A percentile compares a stretch with the other conserved stretches of the same genome.
phyloP scores from a whole-genome alignment of 768 basidiomycete genomes.

The Stropharia rugosoannulata region DNA sequence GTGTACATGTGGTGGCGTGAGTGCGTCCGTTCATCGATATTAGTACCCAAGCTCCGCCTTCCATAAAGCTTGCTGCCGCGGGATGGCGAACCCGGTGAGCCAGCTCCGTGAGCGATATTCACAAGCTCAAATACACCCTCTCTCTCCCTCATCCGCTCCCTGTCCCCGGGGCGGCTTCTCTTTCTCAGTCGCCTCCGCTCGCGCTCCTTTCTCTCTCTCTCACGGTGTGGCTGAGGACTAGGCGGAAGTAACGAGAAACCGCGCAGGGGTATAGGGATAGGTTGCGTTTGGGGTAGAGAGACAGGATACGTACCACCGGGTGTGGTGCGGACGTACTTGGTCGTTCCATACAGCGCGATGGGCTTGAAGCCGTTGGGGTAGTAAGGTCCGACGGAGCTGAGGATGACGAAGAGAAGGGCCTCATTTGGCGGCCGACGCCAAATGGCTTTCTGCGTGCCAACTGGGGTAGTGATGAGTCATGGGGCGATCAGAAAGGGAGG shows the following conservation, averaged over 20 bases:
- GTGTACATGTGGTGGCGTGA: neutral
- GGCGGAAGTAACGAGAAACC: constrained; percentile 52
- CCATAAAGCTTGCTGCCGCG: neutral
- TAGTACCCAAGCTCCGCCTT: neutral
- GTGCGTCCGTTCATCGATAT: neutral
- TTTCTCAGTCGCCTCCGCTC: constrained; percentile 68
- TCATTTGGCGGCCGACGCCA: constrained; percentile 73
- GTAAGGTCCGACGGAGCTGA: constrained; percentile 83
- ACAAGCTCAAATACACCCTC: constrained; percentile 9
- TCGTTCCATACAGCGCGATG: constrained; percentile 83
- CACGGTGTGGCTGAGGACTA: constrained; percentile 60
- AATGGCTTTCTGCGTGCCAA: constrained; percentile 72
- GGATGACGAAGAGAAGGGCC: constrained; percentile 84
- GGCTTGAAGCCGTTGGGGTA: too few relatives aligned
- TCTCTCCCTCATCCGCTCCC: neutral
- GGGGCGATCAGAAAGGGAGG: neutral
- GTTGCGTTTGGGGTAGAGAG: neutral
- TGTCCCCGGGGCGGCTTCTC: constrained; percentile 64
- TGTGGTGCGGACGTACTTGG: constrained; percentile 79
- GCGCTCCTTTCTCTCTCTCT: constrained; percentile 48
- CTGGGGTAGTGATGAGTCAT: constrained; percentile 33
- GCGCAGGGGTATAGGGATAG: neutral
- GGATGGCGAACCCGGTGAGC: too few relatives aligned
- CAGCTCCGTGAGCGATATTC: neutral
- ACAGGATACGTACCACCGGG: constrained; percentile 63